These are phyloP conservation scores for Linnemannia schmuckeri DNA, from an alignment of 192 early-diverging fungal genomes.

Conservation along the genomic window DNA sequence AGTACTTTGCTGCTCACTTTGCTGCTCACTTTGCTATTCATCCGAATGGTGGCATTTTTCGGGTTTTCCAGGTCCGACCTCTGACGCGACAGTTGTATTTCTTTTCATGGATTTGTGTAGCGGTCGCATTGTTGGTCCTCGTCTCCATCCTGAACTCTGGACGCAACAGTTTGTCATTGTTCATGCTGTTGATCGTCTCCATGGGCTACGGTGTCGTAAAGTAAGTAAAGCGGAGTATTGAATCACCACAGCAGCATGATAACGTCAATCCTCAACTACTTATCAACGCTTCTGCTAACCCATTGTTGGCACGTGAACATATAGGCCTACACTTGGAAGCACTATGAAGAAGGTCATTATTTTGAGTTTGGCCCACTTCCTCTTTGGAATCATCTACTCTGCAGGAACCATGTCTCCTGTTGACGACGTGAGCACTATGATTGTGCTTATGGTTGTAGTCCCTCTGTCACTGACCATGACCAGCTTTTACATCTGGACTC, in stretches of 20 bases:
- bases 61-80: not conserved
- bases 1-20: constrained; percentile 14
- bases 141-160: constrained; percentile 89
- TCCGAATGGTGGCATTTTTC: not conserved
- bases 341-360: constrained; percentile 90
- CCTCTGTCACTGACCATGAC: constrained; percentile 94
- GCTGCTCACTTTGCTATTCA: not conserved
- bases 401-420: constrained; percentile 81
- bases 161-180: constrained; percentile 94
- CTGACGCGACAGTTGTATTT: not conserved
- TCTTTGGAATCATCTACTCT: constrained; percentile 90
- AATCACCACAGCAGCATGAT: not conserved
- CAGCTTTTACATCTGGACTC: constrained; percentile 94
- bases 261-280: not conserved
- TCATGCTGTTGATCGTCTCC: constrained; percentile 95
- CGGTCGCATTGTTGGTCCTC: constrained; percentile 75
- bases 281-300: too few species aligned
- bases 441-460: constrained; percentile 85
- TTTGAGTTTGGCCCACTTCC: constrained; percentile 86
- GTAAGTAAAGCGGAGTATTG: constrained; percentile 64
- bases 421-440: constrained; percentile 74
- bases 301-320: not conserved
- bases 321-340: constrained; percentile 86
- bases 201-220: constrained; percentile 97
- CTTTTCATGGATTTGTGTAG: constrained; percentile 11